phyloP scores from a whole-genome alignment of 2,329 filamentous ascomycete genomes.

The Stemphylium vesicarium region DNA sequence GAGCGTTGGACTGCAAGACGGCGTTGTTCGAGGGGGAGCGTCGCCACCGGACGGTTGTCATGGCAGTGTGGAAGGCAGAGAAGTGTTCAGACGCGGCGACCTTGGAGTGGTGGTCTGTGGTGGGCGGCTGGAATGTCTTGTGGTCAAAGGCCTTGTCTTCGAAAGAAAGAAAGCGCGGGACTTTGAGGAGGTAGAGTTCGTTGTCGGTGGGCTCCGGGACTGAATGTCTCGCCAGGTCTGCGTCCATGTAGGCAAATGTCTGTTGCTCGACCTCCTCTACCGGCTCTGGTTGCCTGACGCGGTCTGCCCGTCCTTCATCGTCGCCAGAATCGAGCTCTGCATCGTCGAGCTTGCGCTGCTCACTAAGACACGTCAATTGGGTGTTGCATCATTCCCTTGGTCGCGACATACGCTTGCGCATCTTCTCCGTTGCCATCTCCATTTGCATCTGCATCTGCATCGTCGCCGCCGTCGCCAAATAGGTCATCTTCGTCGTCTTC shows the following conservation, averaged over 20 bases:
- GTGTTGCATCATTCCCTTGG: constrained; percentile 41
- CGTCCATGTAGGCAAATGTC: constrained; percentile 65
- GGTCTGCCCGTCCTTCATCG: constrained; percentile 69
- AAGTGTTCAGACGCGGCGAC: constrained; percentile 56
- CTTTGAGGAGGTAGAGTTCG: constrained; percentile 73
- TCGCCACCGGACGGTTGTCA: constrained; percentile 72
- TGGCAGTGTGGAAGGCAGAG: constrained; percentile 68
- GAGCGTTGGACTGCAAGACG: constrained; percentile 75
- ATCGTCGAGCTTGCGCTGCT: constrained; percentile 62
- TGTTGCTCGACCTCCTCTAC: constrained; percentile 60
- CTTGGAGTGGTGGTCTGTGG: constrained; percentile 61
- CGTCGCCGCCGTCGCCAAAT: constrained; percentile 53
- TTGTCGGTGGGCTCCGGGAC: constrained; percentile 74
- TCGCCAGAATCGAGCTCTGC: constrained; percentile 68
- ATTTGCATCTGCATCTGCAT: background rate
- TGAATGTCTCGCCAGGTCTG: constrained; percentile 71
- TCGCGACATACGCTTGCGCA: constrained; percentile 36
- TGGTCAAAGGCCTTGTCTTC: constrained; percentile 71
- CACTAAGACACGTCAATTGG: constrained; percentile 35
- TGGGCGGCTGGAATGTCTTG: constrained; percentile 69
- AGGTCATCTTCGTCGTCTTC: constrained; percentile 54
- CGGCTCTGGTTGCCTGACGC: constrained; percentile 55
- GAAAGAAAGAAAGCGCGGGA: constrained; percentile 75
- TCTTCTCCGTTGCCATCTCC: constrained; percentile 14
- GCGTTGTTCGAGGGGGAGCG: constrained; percentile 69